phyloP scores from a whole-genome alignment of 768 basidiomycete genomes.

The Leccinum obscurum region DNA sequence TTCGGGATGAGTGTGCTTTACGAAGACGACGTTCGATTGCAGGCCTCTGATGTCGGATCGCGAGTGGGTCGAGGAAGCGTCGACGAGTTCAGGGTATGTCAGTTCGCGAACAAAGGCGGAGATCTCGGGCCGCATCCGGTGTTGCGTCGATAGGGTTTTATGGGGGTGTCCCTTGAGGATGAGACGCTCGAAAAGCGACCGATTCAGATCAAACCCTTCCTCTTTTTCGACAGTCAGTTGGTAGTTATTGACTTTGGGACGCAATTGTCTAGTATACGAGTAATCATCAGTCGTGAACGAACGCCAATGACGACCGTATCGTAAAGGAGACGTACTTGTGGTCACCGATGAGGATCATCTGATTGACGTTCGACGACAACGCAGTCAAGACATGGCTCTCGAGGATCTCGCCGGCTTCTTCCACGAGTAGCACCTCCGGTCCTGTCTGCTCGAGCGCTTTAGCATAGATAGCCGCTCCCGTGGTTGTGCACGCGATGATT shows the following conservation, averaged over 20 bases:
- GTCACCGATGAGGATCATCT: conserved; percentile 67
- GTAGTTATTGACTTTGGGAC: conserved; percentile 72
- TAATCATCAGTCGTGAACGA: neutral
- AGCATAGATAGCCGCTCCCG: conserved; percentile 62
- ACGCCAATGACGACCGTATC: neutral
- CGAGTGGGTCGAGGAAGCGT: conserved; percentile 48
- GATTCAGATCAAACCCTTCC: conserved; percentile 65
- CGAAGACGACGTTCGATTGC: conserved; percentile 57
- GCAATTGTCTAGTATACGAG: conserved; percentile 50
- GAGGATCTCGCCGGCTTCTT: conserved; percentile 72
- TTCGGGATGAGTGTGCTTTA: conserved; percentile 58
- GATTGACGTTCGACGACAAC: conserved; percentile 43
- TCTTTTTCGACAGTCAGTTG: conserved; percentile 65
- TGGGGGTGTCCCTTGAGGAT: conserved; percentile 64
- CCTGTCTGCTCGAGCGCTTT: conserved; percentile 42
- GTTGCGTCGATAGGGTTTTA: conserved; percentile 52
- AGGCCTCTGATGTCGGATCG: conserved; percentile 56
- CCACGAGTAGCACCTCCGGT: conserved; percentile 58
- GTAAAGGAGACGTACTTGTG: conserved; percentile 49
- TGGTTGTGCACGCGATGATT: conserved; percentile 70
- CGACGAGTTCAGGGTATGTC: conserved; percentile 65
- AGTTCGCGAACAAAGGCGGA: conserved; percentile 58
- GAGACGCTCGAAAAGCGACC: conserved; percentile 58
- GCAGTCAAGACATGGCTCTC: conserved; percentile 67
- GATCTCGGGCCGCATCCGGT: conserved; percentile 76